Evolutionary conservation across 495 filamentous ascomycete genomes (phyloP).

Genomic region (Hypoxylon subgilvum): DNA sequence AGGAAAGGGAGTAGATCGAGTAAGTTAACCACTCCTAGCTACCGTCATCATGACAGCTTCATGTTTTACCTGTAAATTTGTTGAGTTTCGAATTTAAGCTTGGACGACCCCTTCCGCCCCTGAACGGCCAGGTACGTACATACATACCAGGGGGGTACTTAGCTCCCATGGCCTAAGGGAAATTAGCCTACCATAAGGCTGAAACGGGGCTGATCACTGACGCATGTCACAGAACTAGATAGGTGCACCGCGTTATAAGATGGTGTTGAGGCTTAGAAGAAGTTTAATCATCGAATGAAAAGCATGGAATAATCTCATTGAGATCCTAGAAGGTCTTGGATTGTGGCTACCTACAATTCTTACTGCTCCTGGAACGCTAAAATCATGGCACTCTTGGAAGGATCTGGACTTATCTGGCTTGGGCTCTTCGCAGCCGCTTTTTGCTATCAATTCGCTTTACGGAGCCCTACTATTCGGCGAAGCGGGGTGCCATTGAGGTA

Average conservation of each 20-base stretch:
- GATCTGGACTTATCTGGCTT: constrained; percentile 12
- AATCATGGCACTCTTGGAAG: constrained; percentile 33
- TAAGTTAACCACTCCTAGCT: too few species aligned
- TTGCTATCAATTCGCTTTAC: constrained; percentile 34
- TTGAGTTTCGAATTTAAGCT: constrained; percentile 31
- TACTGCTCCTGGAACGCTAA: too few species aligned
- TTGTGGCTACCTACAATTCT: too few species aligned
- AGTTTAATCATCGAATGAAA: too few species aligned
- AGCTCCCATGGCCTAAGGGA: too few species aligned
- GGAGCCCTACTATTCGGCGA: constrained; percentile 41
- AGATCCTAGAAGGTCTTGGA: too few species aligned
- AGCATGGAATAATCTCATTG: too few species aligned
- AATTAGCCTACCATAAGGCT: constrained; percentile 20
- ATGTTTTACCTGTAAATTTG: constrained; percentile 14
- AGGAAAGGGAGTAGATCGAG: background rate
- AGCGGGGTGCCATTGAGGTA: constrained; percentile 44
- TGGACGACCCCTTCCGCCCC: constrained; percentile 1
- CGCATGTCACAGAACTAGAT: too few species aligned
- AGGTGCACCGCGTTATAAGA: too few species aligned
- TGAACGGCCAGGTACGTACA: background rate
- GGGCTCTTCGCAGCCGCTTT: constrained; percentile 14
- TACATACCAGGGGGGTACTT: background rate
- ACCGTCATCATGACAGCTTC: constrained; percentile 28
- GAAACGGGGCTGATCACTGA: constrained; percentile 12
- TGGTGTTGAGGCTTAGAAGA: too few species aligned